Conservation (phyloP, 2,329 filamentous ascomycete genomes). For the Exserohilum rostratum region DNA sequence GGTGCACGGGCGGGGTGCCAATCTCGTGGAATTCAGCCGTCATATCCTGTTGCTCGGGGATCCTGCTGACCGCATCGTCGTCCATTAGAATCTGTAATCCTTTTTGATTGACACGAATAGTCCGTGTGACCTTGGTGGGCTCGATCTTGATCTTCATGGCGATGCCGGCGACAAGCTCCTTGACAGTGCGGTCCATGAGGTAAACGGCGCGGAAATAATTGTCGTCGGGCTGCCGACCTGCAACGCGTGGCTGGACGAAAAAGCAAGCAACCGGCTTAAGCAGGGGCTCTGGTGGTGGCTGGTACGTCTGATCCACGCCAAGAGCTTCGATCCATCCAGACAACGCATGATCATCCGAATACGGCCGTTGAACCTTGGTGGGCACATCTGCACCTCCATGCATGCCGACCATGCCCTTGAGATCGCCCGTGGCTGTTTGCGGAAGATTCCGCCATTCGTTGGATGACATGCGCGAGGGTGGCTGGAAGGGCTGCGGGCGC, state of each 20-base stretch:
- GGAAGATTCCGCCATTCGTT: conserved; percentile 66
- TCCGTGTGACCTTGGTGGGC: conserved; percentile 70
- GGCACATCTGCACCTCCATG: conserved; percentile 55
- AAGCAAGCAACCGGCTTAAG: conserved; percentile 86
- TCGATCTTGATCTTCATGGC: conserved; percentile 83
- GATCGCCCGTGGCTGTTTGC: conserved; percentile 59
- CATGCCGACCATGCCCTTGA: conserved; percentile 52
- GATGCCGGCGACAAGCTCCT: conserved; percentile 74
- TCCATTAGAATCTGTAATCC: conserved; percentile 86
- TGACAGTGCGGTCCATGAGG: conserved; percentile 74
- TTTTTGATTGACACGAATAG: conserved; percentile 73
- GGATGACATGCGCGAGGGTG: conserved; percentile 53
- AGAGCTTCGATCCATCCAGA: conserved; percentile 89
- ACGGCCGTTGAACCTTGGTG: conserved; percentile 63
- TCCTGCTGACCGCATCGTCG: conserved; percentile 82
- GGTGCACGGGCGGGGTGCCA: conserved; percentile 48
- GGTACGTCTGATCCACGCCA: conserved; percentile 85
- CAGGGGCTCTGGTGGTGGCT: conserved; percentile 73
- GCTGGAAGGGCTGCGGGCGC: conserved; percentile 52
- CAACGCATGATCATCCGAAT: conserved; percentile 68
- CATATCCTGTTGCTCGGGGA: conserved; percentile 93
- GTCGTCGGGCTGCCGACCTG: conserved; percentile 56
- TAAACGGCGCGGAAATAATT: conserved; percentile 88
- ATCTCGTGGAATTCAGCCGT: conserved; percentile 72
- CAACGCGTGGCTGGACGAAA: conserved; percentile 69